Base-by-base conservation (phyloP, 371 early-diverging fungal species). In the Sporodiniella umbellata region DNA sequence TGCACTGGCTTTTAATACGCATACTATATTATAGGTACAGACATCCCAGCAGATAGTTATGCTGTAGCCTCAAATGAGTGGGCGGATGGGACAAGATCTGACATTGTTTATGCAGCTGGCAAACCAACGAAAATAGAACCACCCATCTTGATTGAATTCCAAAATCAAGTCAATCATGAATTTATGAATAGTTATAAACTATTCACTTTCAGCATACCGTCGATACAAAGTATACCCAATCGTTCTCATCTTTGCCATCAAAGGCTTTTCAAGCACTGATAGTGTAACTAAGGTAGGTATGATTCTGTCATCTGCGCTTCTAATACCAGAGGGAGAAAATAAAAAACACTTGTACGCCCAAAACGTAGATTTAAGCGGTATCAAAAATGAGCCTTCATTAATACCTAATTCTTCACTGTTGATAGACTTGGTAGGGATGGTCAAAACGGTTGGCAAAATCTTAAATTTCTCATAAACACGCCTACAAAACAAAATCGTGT, bases 91-190 rank as follows among this genome's bases (percentile, higher is more conserved):
- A 45, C 39, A n/a, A 50, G 33, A 33, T 42, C 23, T 42, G 42
- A 50, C 17, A 24, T 50, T 18, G 51, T 42, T 22, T 50, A 50
- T n/a, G 1, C 33, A 23, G 22, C 22, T 15, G 33, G 24, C 51
- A 50, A 50, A 23, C 39, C 51, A 42, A 42, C 51, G 14, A 37
- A 11, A 39, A 37, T 21, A 39, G 21, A 21, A 18, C 39, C 42
- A 50, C 53, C 45, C 12, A 37, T 53, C 12, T 38, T 45, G 37
- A 53, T 53, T 33, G 45, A 45, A 53, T 53, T 51, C 23, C 45
- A 53, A 2, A 19, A 24, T 26, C 24, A 42, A 51, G 51, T 51
- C 17, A 23, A 7, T 42, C 22, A 21, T 25, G 19, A 51, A 26
- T 48, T 37, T 39, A 39, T 48, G 26, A n/a, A 19, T 11, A 48